Evolutionary conservation across 768 basidiomycete species (phyloP).

Genomic region (Panaeolus papilionaceus): DNA sequence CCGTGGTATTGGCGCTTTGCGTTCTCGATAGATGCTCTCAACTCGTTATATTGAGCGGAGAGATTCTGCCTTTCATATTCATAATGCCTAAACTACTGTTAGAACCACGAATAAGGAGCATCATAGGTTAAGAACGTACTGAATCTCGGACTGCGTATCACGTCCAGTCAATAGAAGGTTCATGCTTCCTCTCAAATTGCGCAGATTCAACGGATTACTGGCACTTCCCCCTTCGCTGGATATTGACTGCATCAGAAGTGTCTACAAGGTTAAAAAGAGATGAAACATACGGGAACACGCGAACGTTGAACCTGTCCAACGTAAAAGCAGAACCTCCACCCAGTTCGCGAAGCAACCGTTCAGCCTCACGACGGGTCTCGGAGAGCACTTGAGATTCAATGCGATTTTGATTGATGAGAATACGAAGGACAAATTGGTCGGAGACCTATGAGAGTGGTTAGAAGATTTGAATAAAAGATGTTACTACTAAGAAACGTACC

Average conservation of each 20-base stretch:
- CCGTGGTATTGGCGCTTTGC: constrained; percentile 35
- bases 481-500: constrained; percentile 47
- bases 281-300: constrained; percentile 63
- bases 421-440: constrained; percentile 75
- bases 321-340: constrained; percentile 69
- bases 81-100: neutral
- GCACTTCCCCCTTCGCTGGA: constrained; percentile 73
- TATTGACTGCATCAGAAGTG: neutral
- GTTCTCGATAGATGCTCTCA: constrained; percentile 32
- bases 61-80: neutral
- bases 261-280: constrained; percentile 4
- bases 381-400: constrained; percentile 82
- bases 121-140: constrained; percentile 39
- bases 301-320: constrained; percentile 65
- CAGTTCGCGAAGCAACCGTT: constrained; percentile 52
- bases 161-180: constrained; percentile 60
- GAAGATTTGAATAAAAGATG: neutral
- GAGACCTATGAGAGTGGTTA: constrained; percentile 56
- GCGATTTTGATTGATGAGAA: constrained; percentile 74
- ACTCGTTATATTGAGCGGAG: constrained; percentile 34
- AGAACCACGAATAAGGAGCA: neutral
- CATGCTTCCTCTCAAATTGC: constrained; percentile 38
- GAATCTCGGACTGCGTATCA: constrained; percentile 53
- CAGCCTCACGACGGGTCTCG: constrained; percentile 64
- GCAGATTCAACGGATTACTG: constrained; percentile 46